A percentile compares a stretch with the other conserved stretches of the same genome.
Conservation (phyloP, 1,284 basidiomycete genomes). For the Phenoliferia sp. region DNA sequence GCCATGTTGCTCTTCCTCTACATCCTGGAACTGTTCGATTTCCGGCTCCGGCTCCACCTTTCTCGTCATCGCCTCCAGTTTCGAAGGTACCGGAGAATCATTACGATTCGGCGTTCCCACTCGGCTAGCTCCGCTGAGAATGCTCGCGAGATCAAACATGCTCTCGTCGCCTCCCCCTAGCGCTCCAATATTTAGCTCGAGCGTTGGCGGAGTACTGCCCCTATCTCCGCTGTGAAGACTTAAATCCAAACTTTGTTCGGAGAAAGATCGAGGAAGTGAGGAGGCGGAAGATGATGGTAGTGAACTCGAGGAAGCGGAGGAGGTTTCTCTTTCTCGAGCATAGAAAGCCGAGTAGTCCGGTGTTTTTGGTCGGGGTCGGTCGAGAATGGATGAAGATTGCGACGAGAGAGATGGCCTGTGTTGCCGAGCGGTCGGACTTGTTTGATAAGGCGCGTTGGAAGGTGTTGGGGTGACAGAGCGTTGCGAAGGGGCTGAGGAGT, state of each 20-base stretch:
- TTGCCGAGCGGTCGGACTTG: not conserved
- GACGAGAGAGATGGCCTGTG: not conserved
- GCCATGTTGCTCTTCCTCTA: too few relatives aligned
- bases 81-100: too few relatives aligned
- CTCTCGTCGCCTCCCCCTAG: not conserved
- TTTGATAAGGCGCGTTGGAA: not conserved
- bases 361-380: not conserved
- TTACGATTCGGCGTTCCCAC: not conserved
- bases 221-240: too few relatives aligned
- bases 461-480: not conserved
- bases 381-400: not conserved
- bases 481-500: not conserved
- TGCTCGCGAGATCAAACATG: not conserved
- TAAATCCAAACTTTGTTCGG: too few relatives aligned
- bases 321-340: not conserved
- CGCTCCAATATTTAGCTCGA: not conserved
- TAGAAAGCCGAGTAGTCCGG: not conserved
- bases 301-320: not conserved
- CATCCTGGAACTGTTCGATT: not conserved
- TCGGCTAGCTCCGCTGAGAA: not conserved
- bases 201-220: not conserved
- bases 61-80: not conserved
- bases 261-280: too few relatives aligned
- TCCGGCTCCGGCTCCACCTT: slow-evolving; percentile 19
- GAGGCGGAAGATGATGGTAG: too few relatives aligned